Base-by-base conservation (phyloP, 768 basidiomycete species). In the Termitomyces eurrhizus region DNA sequence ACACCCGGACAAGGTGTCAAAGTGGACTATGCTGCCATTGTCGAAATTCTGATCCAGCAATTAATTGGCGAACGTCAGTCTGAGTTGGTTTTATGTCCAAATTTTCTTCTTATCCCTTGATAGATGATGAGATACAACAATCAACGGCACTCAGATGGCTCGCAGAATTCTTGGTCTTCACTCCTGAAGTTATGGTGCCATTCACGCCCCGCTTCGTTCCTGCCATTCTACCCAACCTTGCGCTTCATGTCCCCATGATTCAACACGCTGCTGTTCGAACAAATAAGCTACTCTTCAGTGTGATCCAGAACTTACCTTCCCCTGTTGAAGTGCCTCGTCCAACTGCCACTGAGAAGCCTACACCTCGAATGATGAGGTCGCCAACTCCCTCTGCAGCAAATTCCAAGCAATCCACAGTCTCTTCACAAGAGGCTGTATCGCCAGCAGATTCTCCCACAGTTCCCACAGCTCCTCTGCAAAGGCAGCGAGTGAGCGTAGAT, bases 51-150 rank as follows among this genome's bases (percentile, higher is more conserved):
- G 49, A 87, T 98, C 11, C 83, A 86, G 65, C 94, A 98, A 67
- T 76, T 98, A 36, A 88, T 90, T 58, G 80, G 81, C 42, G 90
- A 92, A 68, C 93, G 94, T 94, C 64, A 73, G 88, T 80, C 18
- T 7, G 54, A 21, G 35, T 61, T 33, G 36, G 18, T 7, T 37
- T 3, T 35, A 52, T 39, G 58, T 52, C 52, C 39, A 62, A 18
- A 37, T 39, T 62, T 55, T 24, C 37, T 52, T 50, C 53, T 54
- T 56, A 41, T 29, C 24, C 37, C 39, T 49, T n/a, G 59, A 55
- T 65, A 94, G 97, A 98, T 67, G 92, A 93, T 62, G 95, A 96
- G 69, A 92, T 96, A 33, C 95, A 97, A 64, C 93, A 97, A 66
- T 92, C 92, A 0, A 95, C 92, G 0, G 92, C 95, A n/a, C 81